phyloP scores from a whole-genome alignment of 768 basidiomycete genomes.

The Vararia minispora region DNA sequence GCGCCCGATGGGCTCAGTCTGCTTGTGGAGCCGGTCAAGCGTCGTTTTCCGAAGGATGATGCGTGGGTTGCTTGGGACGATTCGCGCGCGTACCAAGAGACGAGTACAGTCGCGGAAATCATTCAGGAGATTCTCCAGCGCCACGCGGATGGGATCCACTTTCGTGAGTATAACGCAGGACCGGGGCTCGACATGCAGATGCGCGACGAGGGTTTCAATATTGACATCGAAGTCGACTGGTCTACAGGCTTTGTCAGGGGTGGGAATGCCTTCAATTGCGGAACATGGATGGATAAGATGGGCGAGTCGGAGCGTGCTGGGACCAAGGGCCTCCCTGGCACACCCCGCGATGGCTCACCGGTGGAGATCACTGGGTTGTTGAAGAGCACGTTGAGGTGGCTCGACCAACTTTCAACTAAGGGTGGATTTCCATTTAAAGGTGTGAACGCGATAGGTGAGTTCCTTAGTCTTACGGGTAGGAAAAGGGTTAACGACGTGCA shows the following conservation, averaged over 20 bases:
- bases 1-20: constrained; percentile 80
- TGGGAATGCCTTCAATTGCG: constrained; percentile 78
- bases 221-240: constrained; percentile 95
- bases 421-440: constrained; percentile 86
- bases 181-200: constrained; percentile 97
- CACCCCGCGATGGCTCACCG: constrained; percentile 91
- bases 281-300: constrained; percentile 99
- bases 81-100: constrained; percentile 66
- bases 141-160: constrained; percentile 85
- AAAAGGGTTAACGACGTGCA: constrained; percentile 20
- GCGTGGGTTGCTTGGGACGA: constrained; percentile 93
- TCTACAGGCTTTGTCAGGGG: constrained; percentile 82
- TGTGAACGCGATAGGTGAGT: constrained; percentile 67
- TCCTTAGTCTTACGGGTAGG: neutral
- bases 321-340: constrained; percentile 92
- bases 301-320: constrained; percentile 87
- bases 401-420: constrained; percentile 49
- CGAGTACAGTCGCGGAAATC: constrained; percentile 82
- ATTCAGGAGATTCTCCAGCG: constrained; percentile 95
- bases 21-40: constrained; percentile 70
- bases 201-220: constrained; percentile 85
- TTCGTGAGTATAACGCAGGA: constrained; percentile 95
- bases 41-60: constrained; percentile 93
- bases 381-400: constrained; percentile 90
- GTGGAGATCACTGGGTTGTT: constrained; percentile 90